Evolutionary conservation across 176 grass and related monocot species (phyloP).

Genomic region (Oryza punctata): DNA sequence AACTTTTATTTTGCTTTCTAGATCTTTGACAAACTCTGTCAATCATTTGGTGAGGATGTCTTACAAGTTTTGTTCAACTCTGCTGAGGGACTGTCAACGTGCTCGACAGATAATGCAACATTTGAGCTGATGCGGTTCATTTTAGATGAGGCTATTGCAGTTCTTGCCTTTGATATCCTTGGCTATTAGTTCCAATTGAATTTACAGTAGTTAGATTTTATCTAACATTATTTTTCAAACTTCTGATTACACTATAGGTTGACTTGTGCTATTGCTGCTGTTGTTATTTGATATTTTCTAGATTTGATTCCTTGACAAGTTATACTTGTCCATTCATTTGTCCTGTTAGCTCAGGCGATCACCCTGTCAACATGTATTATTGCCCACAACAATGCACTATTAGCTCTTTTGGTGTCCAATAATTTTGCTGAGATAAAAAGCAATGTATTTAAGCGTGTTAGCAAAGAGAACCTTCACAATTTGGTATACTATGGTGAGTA

Average conservation of each 20-base stretch:
- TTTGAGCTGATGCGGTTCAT: conserved; percentile 83
- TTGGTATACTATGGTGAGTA: conserved; percentile 95
- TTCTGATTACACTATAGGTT: background rate
- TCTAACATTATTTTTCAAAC: background rate
- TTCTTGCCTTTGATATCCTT: conserved; percentile 99
- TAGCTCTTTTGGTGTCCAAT: conserved; percentile 92
- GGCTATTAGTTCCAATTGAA: conserved; percentile 7
- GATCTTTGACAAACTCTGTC: conserved; percentile 99
- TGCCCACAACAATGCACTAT: conserved; percentile 91
- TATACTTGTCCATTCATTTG: conserved; percentile 95
- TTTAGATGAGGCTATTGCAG: conserved; percentile 80
- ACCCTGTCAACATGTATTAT: conserved; percentile 97
- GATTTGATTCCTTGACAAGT: conserved; percentile 65
- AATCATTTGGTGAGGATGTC: conserved; percentile 98
- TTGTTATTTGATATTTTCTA: conserved; percentile 22
- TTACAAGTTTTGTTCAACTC: conserved; percentile 98
- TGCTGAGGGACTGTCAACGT: conserved; percentile 83
- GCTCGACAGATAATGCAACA: conserved; percentile 61
- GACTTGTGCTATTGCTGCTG: background rate
- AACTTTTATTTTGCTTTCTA: conserved; percentile 41
- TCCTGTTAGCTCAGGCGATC: conserved; percentile 96
- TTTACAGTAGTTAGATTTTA: conserved; percentile 11
- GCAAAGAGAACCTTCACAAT: conserved; percentile 98
- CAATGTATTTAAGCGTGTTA: conserved; percentile 97
- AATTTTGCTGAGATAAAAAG: conserved; percentile 99